phyloP scores from a whole-genome alignment of 1,284 basidiomycete genomes.

The Cerioporus squamosus region DNA sequence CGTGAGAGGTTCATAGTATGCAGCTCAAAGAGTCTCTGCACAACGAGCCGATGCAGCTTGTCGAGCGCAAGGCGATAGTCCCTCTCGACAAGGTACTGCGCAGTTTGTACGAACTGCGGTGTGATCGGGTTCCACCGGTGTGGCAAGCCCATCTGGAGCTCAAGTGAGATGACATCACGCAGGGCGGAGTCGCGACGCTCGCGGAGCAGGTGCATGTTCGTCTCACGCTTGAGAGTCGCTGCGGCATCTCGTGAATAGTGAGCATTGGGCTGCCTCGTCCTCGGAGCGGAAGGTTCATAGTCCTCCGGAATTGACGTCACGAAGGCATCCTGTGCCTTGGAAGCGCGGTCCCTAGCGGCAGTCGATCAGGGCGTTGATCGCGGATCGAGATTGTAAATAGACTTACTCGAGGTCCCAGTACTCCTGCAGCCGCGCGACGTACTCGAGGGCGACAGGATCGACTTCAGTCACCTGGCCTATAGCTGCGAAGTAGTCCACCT shows the following conservation, averaged over 20 bases:
- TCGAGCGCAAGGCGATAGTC: conserved; percentile 31
- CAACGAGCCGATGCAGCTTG: conserved; percentile 32
- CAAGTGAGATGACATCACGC: conserved; percentile 19
- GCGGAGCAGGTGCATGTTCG: too few species aligned
- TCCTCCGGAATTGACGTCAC: neutral
- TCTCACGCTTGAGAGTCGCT: too few species aligned
- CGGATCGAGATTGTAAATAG: neutral
- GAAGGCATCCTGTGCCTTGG: neutral
- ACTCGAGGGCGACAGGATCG: neutral
- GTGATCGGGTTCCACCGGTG: conserved; percentile 26
- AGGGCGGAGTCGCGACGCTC: too few species aligned
- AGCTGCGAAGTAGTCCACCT: neutral
- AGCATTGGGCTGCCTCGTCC: too few species aligned
- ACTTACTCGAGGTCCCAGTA: neutral
- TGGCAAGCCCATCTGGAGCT: conserved; percentile 22
- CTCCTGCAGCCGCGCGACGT: neutral
- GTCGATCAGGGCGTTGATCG: neutral
- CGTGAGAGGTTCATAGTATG: conserved; percentile 30
- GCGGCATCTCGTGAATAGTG: too few species aligned
- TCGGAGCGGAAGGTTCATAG: neutral
- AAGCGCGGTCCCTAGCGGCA: neutral
- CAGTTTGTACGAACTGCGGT: conserved; percentile 15
- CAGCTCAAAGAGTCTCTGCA: conserved; percentile 35
- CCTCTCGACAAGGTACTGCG: conserved; percentile 19
- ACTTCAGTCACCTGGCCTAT: neutral